Evolutionary conservation across 2,329 filamentous ascomycete species (phyloP).

Genomic region (Westerdykella ornata): DNA sequence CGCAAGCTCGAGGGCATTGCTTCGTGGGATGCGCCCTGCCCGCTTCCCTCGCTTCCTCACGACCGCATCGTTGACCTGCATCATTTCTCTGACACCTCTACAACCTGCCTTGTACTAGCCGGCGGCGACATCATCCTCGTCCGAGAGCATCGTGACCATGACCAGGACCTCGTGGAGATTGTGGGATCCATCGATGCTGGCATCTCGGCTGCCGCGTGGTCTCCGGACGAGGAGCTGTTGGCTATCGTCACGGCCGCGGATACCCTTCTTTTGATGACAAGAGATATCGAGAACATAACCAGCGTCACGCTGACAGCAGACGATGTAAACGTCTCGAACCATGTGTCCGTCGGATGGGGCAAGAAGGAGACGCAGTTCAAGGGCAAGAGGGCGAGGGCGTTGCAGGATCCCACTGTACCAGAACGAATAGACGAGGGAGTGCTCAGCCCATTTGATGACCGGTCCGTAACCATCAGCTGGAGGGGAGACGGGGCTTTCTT

Average conservation of each 20-base stretch:
- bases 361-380: slow-evolving; percentile 98
- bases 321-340: slow-evolving; percentile 79
- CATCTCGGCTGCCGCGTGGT: slow-evolving; percentile 85
- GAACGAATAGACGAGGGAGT: slow-evolving; percentile 80
- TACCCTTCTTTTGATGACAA: slow-evolving; percentile 86
- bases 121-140: slow-evolving; percentile 88
- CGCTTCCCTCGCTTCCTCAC: slow-evolving; percentile 64
- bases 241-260: slow-evolving; percentile 72
- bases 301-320: slow-evolving; percentile 65
- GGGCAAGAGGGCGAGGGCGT: slow-evolving; percentile 75
- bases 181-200: slow-evolving; percentile 90
- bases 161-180: slow-evolving; percentile 82
- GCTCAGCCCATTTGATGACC: slow-evolving; percentile 67
- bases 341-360: slow-evolving; percentile 96
- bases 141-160: slow-evolving; percentile 59
- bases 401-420: slow-evolving; percentile 89
- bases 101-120: slow-evolving; percentile 74
- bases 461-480: slow-evolving; percentile 72
- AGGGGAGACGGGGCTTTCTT: slow-evolving; percentile 89
- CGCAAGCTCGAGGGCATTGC: slow-evolving; percentile 51
- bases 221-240: slow-evolving; percentile 87
- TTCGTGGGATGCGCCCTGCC: slow-evolving; percentile 82
- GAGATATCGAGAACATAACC: slow-evolving; percentile 76
- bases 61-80: slow-evolving; percentile 76
- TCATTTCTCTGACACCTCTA: slow-evolving; percentile 73